phyloP scores from a whole-genome alignment of 345 rosid species.

The Syzygium aqueum region DNA sequence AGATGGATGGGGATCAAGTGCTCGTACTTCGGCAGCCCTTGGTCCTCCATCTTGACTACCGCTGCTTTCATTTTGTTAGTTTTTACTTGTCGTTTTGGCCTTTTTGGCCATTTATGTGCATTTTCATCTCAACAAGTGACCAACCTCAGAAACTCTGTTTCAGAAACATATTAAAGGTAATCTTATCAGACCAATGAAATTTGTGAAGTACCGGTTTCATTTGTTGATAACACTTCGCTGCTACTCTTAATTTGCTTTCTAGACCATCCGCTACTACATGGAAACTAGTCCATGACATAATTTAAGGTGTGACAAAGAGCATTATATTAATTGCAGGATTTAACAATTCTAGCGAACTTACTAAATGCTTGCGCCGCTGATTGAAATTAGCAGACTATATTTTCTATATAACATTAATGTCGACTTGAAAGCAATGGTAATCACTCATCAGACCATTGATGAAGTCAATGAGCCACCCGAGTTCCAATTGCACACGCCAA shows the following conservation, averaged over 20 bases:
- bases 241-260: background rate
- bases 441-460: background rate
- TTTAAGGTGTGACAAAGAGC: no score
- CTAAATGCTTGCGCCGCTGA: background rate
- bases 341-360: background rate
- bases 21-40: background rate
- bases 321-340: background rate
- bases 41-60: background rate
- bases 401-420: background rate
- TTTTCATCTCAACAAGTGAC: no score
- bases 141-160: background rate
- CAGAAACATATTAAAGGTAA: background rate
- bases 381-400: background rate
- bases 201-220: background rate
- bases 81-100: no score
- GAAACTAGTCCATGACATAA: no score
- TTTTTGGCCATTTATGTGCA: no score
- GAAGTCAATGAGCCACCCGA: background rate
- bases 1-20: background rate
- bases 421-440: background rate
- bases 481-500: background rate
- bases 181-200: no score
- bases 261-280: background rate
- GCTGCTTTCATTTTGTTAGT: no score
- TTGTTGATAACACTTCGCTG: background rate